These are phyloP conservation scores for Fusarium oxysporum DNA, from an alignment of 2,329 filamentous ascomycete genomes.

Conservation along the genomic window DNA sequence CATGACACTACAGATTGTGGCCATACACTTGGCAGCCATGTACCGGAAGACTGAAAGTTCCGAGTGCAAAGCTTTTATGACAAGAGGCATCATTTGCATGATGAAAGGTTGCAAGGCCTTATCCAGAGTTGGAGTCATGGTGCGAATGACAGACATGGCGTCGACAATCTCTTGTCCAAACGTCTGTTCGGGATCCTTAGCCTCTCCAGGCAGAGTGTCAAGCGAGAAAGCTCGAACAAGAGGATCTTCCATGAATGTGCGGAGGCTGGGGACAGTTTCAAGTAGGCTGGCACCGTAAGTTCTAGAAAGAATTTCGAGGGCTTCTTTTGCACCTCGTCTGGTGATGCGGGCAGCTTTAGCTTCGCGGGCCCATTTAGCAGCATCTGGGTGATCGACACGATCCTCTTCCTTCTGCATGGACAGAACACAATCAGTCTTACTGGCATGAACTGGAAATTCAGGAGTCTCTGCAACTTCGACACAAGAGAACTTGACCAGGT, in stretches of 20 bases:
- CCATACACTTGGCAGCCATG: constrained; percentile 96
- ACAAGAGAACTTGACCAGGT: constrained; percentile 96
- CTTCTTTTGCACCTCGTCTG: constrained; percentile 91
- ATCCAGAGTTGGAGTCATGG: constrained; percentile 91
- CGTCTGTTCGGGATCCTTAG: constrained; percentile 77
- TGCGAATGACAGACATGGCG: constrained; percentile 90
- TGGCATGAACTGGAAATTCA: constrained; percentile 87
- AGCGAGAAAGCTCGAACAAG: constrained; percentile 79
- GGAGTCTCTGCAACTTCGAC: constrained; percentile 98
- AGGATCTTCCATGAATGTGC: constrained; percentile 83
- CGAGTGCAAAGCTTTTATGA: constrained; percentile 89
- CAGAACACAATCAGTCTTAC: constrained; percentile 82
- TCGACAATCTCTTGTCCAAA: constrained; percentile 95
- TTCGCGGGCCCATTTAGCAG: constrained; percentile 88
- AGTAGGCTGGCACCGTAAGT: constrained; percentile 84
- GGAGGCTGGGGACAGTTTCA: constrained; percentile 85
- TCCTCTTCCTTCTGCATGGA: constrained; percentile 98
- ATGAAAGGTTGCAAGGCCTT: constrained; percentile 81
- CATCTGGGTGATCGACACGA: constrained; percentile 89
- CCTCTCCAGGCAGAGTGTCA: constrained; percentile 76
- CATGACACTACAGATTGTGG: constrained; percentile 96
- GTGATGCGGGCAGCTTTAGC: constrained; percentile 91
- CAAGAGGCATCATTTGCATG: constrained; percentile 82
- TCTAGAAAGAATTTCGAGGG: constrained; percentile 85
- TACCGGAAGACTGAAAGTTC: constrained; percentile 93